phyloP scores from a whole-genome alignment of 495 filamentous ascomycete species.

The Penicillium pancosmium region DNA sequence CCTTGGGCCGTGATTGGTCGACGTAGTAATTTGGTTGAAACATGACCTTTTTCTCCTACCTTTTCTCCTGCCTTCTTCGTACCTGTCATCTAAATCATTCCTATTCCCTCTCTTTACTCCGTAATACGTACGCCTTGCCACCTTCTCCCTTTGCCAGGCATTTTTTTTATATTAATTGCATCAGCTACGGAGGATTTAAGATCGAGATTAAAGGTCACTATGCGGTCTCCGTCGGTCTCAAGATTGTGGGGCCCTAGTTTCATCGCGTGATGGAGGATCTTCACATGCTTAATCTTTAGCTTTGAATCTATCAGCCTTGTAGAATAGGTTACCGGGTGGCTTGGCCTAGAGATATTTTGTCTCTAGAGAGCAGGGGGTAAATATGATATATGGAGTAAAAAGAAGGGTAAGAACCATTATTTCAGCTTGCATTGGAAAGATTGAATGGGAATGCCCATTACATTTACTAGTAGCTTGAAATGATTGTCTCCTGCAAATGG shows the following conservation, averaged over 20 bases:
- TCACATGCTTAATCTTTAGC: constrained; percentile 16
- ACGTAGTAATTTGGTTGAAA: constrained; percentile 24
- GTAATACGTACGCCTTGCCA: neutral
- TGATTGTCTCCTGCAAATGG: too few species aligned
- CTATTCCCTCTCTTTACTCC: neutral
- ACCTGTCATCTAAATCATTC: neutral
- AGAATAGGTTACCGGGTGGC: constrained; percentile 22
- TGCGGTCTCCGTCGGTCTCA: constrained; percentile 31
- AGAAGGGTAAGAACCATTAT: neutral
- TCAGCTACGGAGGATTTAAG: neutral
- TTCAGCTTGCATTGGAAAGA: neutral
- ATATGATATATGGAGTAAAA: neutral
- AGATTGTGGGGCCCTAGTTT: constrained; percentile 17
- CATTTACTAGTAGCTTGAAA: too few species aligned
- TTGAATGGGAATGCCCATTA: too few species aligned
- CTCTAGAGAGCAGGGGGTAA: neutral
- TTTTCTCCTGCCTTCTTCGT: constrained; percentile 10
- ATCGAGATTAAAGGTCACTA: constrained; percentile 12
- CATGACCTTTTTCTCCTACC: constrained; percentile 1
- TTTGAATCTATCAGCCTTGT: constrained; percentile 10
- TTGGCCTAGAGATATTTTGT: constrained; percentile 12
- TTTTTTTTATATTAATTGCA: neutral
- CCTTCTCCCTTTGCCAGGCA: neutral
- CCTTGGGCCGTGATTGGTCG: constrained; percentile 10
- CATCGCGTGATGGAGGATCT: constrained; percentile 9